Base-by-base conservation (phyloP, 2,329 filamentous ascomycete species). In the Ophiocordyceps unilateralis region DNA sequence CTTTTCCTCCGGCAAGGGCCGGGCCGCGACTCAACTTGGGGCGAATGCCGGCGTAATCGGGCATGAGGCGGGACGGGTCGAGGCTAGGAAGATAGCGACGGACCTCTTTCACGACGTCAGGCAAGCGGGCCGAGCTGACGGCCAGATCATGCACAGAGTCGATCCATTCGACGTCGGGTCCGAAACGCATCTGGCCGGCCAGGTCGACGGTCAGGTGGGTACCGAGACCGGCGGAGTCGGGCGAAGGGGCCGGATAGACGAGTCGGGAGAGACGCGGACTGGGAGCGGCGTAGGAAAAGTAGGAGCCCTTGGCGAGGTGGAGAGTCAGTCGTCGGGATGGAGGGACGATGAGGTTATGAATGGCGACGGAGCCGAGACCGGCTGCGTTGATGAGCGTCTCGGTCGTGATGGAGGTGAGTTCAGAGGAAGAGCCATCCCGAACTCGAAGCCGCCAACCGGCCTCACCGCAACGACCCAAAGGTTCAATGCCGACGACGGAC, bases 91-190 rank as follows among this genome's bases (percentile, higher is more conserved):
- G 66, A 56, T 93, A 98, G 8, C 70, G 69, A 50, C 71, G 66
- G 45, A 98, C 95, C 54, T 85, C 84, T 11, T 66, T 66, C 0
- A 93, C 59, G 0, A 88, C 88, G 34, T 74, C 67, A 2, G 64
- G 58, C 44, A 94, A 64, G 12, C 83, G 69, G 20, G 66, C 66
- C 1, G 68, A 63, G 49, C 76, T 85, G 15, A 83, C 80, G 2
- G 68, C 66, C n/a, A 94, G 67, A 53, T 94, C 77, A 9, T 64
- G 61, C 0, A 86, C 76, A 1, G 69, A 64, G 41, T 81, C 73
- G 0, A 94, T 81, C 91, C 91, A 96, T 59, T 96, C 86, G 14
- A 95, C 83, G 56, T 98, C 91, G 0, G 91, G 91, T 0, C 91
- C 91, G 59, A 98, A 98, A 32, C 86, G 81, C 38, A 96, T 72